Base-by-base conservation (phyloP, 495 filamentous ascomycete genomes). In the Apodospora peruviana region DNA sequence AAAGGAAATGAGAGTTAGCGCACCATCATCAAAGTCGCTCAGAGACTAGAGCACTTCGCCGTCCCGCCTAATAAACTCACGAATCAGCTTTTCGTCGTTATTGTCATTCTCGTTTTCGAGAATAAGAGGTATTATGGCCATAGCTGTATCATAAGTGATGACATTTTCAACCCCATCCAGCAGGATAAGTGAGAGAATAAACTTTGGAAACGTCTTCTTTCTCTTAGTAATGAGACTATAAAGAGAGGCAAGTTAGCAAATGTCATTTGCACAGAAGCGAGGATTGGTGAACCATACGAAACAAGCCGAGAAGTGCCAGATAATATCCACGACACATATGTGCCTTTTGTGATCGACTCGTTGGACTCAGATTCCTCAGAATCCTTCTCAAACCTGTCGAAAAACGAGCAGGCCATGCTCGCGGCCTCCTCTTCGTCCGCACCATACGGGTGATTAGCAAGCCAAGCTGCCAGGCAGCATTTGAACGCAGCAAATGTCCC, bases 401-500 rank as follows among this genome's bases (percentile, higher is more conserved):
- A 44, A 46, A 73, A 67, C 14, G 60, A 54, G 41, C 56, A 55
- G 9, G 59, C 51, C 32, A 71, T 16, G 23, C 51, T 53, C 0
- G 59, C 62, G 11, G 63, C 60, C 4, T 68, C 64, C 8, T 55
- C 52, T 44, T 68, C 64, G 16, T 65, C 42, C 29, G 50, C 52
- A 3, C 60, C 67, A n/a, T 52, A 57, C n/a, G 65, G 62, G 16
- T 68, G 53, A 27, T 65, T 63, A 17, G 68, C 59, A 17, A 69
- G 32, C 63, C 69, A 73, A 3, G 64, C 44, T 2, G 59, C 62
- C 9, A 57, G 59, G 37, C 62, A 70, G 52, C 67, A 75, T 35
- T 51, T 53, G 51, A 75, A 72, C 2, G 70, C 72, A 45, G 72
- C 65, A 23, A 69, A 65, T 0, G 65, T 66, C 19, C 67, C 65